A percentile compares a stretch with the other conserved stretches of the same genome.
Conservation (phyloP, 306 rosid species). For the Citrullus colocynthis region DNA sequence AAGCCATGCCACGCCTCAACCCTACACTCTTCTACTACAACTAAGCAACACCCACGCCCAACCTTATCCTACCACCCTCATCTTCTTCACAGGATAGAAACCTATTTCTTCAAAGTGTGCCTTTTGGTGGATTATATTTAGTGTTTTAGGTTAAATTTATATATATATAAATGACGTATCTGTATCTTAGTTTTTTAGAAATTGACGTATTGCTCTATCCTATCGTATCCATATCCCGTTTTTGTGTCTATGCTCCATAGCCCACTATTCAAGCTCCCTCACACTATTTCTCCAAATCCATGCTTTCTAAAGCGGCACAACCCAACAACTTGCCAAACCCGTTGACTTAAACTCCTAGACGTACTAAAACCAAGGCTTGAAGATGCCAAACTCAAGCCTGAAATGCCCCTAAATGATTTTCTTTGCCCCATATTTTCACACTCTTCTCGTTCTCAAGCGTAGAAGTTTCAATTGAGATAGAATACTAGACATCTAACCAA, state of each 20-base stretch:
- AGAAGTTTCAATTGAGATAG: background rate
- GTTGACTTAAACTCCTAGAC: background rate
- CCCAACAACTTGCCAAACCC: background rate
- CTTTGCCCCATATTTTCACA: background rate
- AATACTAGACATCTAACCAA: background rate
- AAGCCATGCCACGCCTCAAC: too few species aligned
- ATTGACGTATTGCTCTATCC: too few species aligned
- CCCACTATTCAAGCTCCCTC: background rate
- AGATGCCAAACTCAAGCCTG: background rate
- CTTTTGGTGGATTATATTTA: too few species aligned
- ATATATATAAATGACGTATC: too few species aligned
- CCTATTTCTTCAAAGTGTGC: too few species aligned
- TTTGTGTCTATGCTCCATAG: background rate
- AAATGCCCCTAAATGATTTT: background rate
- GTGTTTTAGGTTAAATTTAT: too few species aligned
- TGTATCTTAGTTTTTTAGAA: too few species aligned
- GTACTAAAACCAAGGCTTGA: background rate
- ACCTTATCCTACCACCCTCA: too few species aligned
- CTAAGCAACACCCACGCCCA: too few species aligned
- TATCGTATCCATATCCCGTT: too few species aligned
- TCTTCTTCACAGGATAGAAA: too few species aligned
- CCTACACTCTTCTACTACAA: too few species aligned
- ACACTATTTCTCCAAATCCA: background rate
- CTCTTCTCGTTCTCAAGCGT: background rate
- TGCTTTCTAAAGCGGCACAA: background rate